Evolutionary conservation across 2,329 filamentous ascomycete species (phyloP).

Genomic region (Calonectria pauciramosa): DNA sequence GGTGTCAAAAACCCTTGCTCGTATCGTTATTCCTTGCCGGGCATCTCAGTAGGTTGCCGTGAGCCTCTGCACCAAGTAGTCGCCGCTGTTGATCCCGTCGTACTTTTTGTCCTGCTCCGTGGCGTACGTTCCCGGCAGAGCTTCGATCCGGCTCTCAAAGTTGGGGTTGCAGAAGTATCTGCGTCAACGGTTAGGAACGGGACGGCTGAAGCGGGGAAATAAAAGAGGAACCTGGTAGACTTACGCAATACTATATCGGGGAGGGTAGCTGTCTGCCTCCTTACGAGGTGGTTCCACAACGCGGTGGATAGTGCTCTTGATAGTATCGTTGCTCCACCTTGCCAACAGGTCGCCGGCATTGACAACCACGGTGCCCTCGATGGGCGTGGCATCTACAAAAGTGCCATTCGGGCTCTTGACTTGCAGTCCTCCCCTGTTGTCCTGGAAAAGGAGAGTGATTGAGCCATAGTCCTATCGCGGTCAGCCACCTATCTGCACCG

Average conservation of each 20-base stretch:
- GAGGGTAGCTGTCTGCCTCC: constrained; percentile 72
- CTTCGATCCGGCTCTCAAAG: constrained; percentile 80
- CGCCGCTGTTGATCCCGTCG: constrained; percentile 79
- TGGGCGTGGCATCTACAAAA: constrained; percentile 88
- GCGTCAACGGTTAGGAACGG: background rate
- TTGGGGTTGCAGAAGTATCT: constrained; percentile 93
- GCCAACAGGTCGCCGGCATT: constrained; percentile 91
- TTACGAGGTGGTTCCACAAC: constrained; percentile 86
- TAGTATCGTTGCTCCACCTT: constrained; percentile 91
- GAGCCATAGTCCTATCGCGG: constrained; percentile 66
- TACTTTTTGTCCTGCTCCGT: constrained; percentile 82
- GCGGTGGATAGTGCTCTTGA: constrained; percentile 90
- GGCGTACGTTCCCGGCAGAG: constrained; percentile 82
- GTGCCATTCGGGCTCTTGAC: constrained; percentile 78
- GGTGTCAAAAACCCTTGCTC: background rate
- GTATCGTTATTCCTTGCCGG: background rate
- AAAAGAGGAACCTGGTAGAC: constrained; percentile 43
- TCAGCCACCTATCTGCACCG: background rate
- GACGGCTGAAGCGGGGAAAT: background rate
- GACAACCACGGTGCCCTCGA: constrained; percentile 84
- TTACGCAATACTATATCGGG: constrained; percentile 88
- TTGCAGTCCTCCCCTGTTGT: constrained; percentile 68
- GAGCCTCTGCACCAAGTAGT: constrained; percentile 85
- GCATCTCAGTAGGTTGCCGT: constrained; percentile 75
- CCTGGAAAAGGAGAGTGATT: constrained; percentile 74